A percentile compares a stretch with the other conserved stretches of the same genome.
Conservation (phyloP, 163 green algal genomes). For the Chlorella variabilis region DNA sequence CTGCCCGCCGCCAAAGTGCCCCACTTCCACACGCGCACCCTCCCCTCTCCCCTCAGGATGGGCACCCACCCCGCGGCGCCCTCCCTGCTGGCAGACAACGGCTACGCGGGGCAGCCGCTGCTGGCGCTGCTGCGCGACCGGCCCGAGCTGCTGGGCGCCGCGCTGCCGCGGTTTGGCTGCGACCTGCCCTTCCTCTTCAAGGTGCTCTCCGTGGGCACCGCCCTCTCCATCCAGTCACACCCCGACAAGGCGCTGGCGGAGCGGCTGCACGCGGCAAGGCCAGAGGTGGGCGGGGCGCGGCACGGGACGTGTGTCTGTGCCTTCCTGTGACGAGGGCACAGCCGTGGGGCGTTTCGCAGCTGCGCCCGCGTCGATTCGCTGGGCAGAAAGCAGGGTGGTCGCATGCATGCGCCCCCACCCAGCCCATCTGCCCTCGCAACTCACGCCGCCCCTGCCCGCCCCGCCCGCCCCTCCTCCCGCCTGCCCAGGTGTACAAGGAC, state of each 20-base stretch:
- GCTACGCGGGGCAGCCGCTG: slow-evolving; percentile 63
- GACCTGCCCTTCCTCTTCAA: slow-evolving; percentile 98
- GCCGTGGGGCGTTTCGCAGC: too few relatives aligned
- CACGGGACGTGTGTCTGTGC: too few relatives aligned
- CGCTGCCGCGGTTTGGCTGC: slow-evolving; percentile 69
- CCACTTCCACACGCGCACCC: not conserved
- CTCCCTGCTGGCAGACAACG: slow-evolving; percentile 64
- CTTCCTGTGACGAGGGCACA: too few relatives aligned
- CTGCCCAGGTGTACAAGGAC: slow-evolving; percentile 88
- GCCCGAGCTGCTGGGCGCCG: slow-evolving; percentile 71
- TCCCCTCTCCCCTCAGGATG: slow-evolving; percentile 79
- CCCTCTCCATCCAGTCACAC: slow-evolving; percentile 98
- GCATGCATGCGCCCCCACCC: not conserved
- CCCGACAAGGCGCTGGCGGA: slow-evolving; percentile 97
- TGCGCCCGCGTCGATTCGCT: too few relatives aligned
- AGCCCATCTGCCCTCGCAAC: not conserved
- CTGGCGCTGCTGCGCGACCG: slow-evolving; percentile 68
- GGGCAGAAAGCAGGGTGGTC: not conserved
- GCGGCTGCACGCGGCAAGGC: slow-evolving; percentile 83
- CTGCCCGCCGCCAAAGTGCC: not conserved
- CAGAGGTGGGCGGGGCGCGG: slow-evolving; percentile 64
- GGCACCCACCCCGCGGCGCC: slow-evolving; percentile 95
- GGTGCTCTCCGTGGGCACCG: slow-evolving; percentile 94
- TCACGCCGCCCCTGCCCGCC: not conserved
- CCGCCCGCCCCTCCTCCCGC: not conserved